These are phyloP conservation scores for Trichophaea hybrida DNA, from an alignment of 2,329 filamentous ascomycete species.

Conservation along the genomic window DNA sequence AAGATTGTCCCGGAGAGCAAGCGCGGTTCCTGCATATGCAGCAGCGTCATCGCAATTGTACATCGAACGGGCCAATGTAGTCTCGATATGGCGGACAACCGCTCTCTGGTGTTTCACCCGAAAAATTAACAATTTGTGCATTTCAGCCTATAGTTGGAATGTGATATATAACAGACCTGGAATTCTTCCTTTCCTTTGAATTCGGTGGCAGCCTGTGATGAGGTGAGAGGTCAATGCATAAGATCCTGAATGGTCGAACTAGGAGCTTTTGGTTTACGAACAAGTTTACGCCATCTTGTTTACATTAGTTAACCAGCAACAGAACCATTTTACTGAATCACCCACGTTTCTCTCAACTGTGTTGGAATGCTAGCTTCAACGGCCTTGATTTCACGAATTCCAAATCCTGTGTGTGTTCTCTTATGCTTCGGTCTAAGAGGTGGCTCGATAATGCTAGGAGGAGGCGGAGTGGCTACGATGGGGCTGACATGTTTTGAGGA, in stretches of 20 bases:
- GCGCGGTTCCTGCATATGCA: slow-evolving; percentile 76
- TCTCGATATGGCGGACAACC: slow-evolving; percentile 88
- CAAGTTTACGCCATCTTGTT: slow-evolving; percentile 27
- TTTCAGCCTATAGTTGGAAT: neutral
- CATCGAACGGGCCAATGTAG: slow-evolving; percentile 83
- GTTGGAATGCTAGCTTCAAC: slow-evolving; percentile 45
- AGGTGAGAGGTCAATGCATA: neutral
- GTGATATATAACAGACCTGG: slow-evolving; percentile 17
- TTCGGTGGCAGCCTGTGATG: slow-evolving; percentile 24
- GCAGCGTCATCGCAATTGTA: slow-evolving; percentile 96
- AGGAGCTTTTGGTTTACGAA: slow-evolving; percentile 12
- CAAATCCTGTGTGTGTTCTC: slow-evolving; percentile 90
- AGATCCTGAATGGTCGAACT: neutral
- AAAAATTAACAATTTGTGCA: neutral
- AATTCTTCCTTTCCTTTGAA: slow-evolving; percentile 27
- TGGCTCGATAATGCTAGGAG: slow-evolving; percentile 25
- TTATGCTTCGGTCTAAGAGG: slow-evolving; percentile 78
- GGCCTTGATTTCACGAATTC: slow-evolving; percentile 76
- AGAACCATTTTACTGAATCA: neutral
- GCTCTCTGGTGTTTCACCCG: slow-evolving; percentile 44
- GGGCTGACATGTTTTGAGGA: slow-evolving; percentile 8
- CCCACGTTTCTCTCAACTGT: slow-evolving; percentile 26
- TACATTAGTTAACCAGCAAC: too few species aligned
- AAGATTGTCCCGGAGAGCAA: slow-evolving; percentile 85
- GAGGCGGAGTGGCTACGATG: slow-evolving; percentile 22